These are phyloP conservation scores for Papilionanthe hybrid DNA, from an alignment of 116 monocot genomes.

Conservation along the genomic window DNA sequence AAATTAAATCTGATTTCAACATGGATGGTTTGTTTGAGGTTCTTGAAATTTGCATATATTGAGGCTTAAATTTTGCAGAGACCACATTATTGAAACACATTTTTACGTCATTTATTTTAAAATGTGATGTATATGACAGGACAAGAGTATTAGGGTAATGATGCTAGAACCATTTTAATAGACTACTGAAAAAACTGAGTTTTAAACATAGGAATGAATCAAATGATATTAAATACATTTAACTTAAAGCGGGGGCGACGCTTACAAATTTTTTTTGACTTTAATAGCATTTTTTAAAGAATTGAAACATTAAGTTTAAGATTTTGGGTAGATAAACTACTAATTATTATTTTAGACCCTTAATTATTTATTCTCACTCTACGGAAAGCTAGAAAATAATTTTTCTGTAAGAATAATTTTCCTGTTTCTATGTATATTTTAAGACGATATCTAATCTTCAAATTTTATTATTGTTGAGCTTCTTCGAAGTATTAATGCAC, in stretches of 20 bases:
- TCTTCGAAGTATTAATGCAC: background rate
- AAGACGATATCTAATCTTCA: background rate
- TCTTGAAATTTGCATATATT: background rate
- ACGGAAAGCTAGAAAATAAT: background rate
- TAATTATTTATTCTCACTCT: background rate
- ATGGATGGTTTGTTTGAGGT: background rate
- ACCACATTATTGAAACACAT: background rate
- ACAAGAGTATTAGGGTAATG: background rate
- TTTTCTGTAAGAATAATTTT: background rate
- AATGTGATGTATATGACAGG: background rate
- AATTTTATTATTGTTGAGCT: background rate
- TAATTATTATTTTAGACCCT: too few species aligned
- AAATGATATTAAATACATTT: too few species aligned
- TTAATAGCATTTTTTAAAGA: too few species aligned
- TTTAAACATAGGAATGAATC: background rate
- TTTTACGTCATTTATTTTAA: background rate
- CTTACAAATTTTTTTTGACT: too few species aligned
- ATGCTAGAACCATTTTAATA: background rate
- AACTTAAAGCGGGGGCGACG: too few species aligned
- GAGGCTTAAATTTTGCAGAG: background rate
- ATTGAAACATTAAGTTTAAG: too few species aligned
- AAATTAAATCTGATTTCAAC: background rate
- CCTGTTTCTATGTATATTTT: background rate
- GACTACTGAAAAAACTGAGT: background rate
- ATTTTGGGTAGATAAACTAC: too few species aligned